A percentile compares a stretch with the other conserved stretches of the same genome.
These are phyloP conservation scores for Microstegium vimineum DNA, from an alignment of 176 grass and related monocot species.

Conservation along the genomic window DNA sequence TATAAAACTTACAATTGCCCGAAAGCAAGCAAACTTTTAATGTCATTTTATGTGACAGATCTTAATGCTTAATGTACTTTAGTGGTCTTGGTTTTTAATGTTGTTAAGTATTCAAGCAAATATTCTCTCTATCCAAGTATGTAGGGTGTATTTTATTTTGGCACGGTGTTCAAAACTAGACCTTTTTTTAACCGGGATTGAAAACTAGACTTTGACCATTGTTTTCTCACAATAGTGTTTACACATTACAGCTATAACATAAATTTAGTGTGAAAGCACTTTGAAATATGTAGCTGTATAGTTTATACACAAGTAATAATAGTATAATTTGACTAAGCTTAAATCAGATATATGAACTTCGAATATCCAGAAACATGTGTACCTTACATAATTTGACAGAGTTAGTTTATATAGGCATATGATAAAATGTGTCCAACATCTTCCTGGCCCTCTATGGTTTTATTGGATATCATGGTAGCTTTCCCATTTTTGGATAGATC, in stretches of 20 bases:
- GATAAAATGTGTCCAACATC: not conserved
- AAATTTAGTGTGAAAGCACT: not conserved
- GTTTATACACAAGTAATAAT: not conserved
- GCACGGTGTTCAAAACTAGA: not conserved
- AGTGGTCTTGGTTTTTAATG: not conserved
- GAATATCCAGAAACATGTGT: not conserved
- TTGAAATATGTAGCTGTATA: not conserved
- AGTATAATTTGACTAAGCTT: not conserved
- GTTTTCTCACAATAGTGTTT: not conserved
- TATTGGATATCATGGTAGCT: not conserved
- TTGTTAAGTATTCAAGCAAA: not conserved
- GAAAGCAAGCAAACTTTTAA: not conserved
- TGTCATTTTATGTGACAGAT: not conserved
- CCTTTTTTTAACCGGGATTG: not conserved
- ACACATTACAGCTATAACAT: not conserved
- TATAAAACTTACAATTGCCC: not conserved
- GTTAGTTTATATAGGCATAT: not conserved
- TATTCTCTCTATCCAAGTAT: not conserved
- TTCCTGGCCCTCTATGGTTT: not conserved
- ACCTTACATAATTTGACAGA: not conserved
- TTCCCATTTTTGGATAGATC: constrained; percentile 19
- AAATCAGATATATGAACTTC: not conserved
- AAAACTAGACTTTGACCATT: not conserved
- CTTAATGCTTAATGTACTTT: not conserved
- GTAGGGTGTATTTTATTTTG: not conserved